Percentiles rank a stretch among this genome's conserved stretches.
Conservation (phyloP, 2,329 filamentous ascomycete species). For the Proliferodiscus dingleyae region DNA sequence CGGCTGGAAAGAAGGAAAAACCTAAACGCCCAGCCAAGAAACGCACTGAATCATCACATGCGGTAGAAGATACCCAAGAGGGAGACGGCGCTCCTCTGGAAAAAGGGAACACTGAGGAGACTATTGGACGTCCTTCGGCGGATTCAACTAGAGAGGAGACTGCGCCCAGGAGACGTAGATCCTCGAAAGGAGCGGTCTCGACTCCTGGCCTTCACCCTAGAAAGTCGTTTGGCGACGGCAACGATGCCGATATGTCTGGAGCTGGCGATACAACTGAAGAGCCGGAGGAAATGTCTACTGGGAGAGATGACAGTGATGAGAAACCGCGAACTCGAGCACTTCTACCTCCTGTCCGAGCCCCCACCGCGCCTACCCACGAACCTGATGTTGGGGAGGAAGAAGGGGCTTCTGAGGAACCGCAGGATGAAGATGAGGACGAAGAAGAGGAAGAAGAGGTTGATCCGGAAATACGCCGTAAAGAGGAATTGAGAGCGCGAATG, state of each 20-base stretch:
- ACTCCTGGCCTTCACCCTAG: constrained; percentile 18
- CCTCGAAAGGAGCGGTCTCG: constrained; percentile 41
- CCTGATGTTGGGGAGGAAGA: constrained; percentile 44
- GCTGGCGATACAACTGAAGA: constrained; percentile 60
- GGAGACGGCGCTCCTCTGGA: constrained; percentile 38
- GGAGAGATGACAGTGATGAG: constrained; percentile 70
- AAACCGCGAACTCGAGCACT: constrained; percentile 31
- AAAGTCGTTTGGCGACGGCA: constrained; percentile 51
- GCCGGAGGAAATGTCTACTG: constrained; percentile 51
- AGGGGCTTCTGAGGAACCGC: constrained; percentile 39
- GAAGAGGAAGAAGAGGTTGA: constrained; percentile 84
- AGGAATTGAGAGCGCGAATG: constrained; percentile 91
- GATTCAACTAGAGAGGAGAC: constrained; percentile 41
- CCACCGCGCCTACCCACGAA: constrained; percentile 35
- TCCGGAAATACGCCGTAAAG: constrained; percentile 75
- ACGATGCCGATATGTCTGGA: constrained; percentile 61
- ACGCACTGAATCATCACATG: constrained; percentile 47
- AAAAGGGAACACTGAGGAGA: constrained; percentile 44
- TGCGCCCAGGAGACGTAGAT: constrained; percentile 46
- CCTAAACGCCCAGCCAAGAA: constrained; percentile 74
- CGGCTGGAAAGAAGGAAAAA: constrained; percentile 78
- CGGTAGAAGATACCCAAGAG: constrained; percentile 33
- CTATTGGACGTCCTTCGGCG: constrained; percentile 43
- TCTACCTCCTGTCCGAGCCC: constrained; percentile 33
- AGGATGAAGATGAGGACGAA: constrained; percentile 48